Evolutionary conservation across 2,329 filamentous ascomycete genomes (phyloP).

Genomic region (Calcarisporium arbuscula): DNA sequence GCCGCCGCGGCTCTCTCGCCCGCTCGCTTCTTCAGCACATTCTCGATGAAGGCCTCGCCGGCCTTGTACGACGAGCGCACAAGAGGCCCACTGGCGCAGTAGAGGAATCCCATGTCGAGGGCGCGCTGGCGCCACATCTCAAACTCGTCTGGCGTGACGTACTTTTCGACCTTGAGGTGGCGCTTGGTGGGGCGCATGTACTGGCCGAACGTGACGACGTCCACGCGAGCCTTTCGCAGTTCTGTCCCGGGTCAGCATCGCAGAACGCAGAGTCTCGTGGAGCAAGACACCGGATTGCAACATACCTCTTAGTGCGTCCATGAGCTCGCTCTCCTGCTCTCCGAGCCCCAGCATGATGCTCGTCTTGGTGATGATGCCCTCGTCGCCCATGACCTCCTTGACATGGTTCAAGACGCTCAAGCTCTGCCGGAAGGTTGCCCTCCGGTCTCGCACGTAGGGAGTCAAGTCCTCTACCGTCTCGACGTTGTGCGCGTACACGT

Average conservation of each 20-base stretch:
- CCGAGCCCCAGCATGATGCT: conserved; percentile 95
- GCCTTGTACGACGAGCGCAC: conserved; percentile 97
- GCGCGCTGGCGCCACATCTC: conserved; percentile 87
- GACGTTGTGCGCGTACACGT: conserved; percentile 96
- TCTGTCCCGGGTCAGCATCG: conserved; percentile 38
- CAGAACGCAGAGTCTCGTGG: not conserved
- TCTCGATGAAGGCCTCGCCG: conserved; percentile 97
- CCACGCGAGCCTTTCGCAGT: conserved; percentile 72
- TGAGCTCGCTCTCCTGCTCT: conserved; percentile 82
- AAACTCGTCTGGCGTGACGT: conserved; percentile 85
- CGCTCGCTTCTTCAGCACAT: conserved; percentile 80
- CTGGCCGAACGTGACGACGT: conserved; percentile 98
- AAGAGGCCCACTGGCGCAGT: conserved; percentile 88
- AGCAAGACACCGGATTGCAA: not conserved
- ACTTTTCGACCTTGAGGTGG: conserved; percentile 94
- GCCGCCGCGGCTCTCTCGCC: conserved; percentile 31
- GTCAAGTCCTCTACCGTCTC: conserved; percentile 92
- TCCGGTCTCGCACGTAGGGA: conserved; percentile 80
- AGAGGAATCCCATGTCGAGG: conserved; percentile 91
- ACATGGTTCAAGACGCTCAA: conserved; percentile 72
- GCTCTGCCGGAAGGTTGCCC: conserved; percentile 84
- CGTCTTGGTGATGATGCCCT: conserved; percentile 91
- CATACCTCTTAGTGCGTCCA: conserved; percentile 65
- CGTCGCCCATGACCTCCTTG: conserved; percentile 63
- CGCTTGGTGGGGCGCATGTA: conserved; percentile 99